phyloP scores from a whole-genome alignment of 2,329 filamentous ascomycete genomes.

The Davidsoniella virescens region DNA sequence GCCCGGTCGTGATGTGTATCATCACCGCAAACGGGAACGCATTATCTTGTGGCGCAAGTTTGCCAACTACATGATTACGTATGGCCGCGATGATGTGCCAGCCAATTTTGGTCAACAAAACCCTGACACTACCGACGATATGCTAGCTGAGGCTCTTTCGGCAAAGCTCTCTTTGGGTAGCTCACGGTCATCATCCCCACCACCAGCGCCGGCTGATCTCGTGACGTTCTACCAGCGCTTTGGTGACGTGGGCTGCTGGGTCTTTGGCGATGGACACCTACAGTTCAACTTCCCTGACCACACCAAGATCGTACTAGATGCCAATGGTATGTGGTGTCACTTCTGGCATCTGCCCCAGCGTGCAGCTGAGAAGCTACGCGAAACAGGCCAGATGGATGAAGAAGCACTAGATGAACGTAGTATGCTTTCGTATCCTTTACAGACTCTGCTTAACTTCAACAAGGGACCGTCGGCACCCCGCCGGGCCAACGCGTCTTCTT shows the following conservation, averaged over 20 bases:
- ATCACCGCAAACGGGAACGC: slow-evolving; percentile 48
- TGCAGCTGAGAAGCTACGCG: slow-evolving; percentile 47
- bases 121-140: slow-evolving; percentile 8
- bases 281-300: slow-evolving; percentile 81
- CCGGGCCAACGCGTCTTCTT: slow-evolving; percentile 15
- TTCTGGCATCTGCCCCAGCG: slow-evolving; percentile 63
- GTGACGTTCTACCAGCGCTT: slow-evolving; percentile 72
- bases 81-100: slow-evolving; percentile 50
- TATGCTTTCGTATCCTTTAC: slow-evolving; percentile 54
- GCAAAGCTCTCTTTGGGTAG: slow-evolving; percentile 7
- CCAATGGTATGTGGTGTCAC: slow-evolving; percentile 58
- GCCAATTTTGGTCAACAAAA: slow-evolving; percentile 17
- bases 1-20: slow-evolving; percentile 46
- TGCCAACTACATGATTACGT: slow-evolving; percentile 58
- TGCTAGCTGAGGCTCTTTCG: slow-evolving; percentile 5
- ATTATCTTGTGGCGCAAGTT: slow-evolving; percentile 58
- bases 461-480: slow-evolving; percentile 26
- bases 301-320: slow-evolving; percentile 66
- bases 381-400: slow-evolving; percentile 50
- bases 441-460: slow-evolving; percentile 56
- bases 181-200: slow-evolving; percentile 14
- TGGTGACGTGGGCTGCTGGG: slow-evolving; percentile 68
- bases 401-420: slow-evolving; percentile 55
- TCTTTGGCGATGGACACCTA: slow-evolving; percentile 63
- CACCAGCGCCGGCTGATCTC: slow-evolving; percentile 31